A percentile compares a stretch with the other conserved stretches of the same genome.
phyloP scores from a whole-genome alignment of 176 grass and related monocot species.

The Pontederia crassipes region DNA sequence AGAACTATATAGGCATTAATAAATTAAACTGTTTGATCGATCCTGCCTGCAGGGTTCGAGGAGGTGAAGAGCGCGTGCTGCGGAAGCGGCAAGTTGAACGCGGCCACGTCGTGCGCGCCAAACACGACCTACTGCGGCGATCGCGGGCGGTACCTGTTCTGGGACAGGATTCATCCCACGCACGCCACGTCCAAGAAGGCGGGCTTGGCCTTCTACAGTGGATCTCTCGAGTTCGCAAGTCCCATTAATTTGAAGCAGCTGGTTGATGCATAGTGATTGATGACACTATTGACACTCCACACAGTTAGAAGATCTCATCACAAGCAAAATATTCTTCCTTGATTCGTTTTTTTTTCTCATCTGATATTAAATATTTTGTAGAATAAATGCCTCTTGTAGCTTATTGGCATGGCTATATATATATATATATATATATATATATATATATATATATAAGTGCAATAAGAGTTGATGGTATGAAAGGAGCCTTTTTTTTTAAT shows the following conservation, averaged over 20 bases:
- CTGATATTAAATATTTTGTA: too few species aligned
- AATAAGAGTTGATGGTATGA: too few species aligned
- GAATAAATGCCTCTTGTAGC: too few species aligned
- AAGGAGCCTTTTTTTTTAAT: too few species aligned
- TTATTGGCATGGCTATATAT: too few species aligned
- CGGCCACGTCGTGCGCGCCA: slow-evolving; percentile 32
- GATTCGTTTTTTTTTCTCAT: too few species aligned
- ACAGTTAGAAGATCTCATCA: too few species aligned
- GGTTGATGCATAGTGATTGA: too few species aligned
- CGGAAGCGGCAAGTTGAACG: slow-evolving; percentile 51
- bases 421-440: too few species aligned
- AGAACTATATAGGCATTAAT: neutral
- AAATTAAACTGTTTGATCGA: neutral
- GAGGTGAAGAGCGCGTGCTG: slow-evolving; percentile 66
- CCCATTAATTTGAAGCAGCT: slow-evolving; percentile 61
- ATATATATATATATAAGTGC: too few species aligned
- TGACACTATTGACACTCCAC: too few species aligned
- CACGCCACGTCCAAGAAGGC: slow-evolving; percentile 36
- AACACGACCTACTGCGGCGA: slow-evolving; percentile 43
- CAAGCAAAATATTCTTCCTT: too few species aligned
- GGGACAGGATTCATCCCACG: slow-evolving; percentile 49
- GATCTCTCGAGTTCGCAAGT: slow-evolving; percentile 21
- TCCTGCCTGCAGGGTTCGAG: slow-evolving; percentile 21
- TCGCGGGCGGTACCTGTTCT: slow-evolving; percentile 41
- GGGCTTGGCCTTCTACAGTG: slow-evolving; percentile 30